Evolutionary conservation across 441 rosid genomes (phyloP).

Genomic region (Gossypium aridum): DNA sequence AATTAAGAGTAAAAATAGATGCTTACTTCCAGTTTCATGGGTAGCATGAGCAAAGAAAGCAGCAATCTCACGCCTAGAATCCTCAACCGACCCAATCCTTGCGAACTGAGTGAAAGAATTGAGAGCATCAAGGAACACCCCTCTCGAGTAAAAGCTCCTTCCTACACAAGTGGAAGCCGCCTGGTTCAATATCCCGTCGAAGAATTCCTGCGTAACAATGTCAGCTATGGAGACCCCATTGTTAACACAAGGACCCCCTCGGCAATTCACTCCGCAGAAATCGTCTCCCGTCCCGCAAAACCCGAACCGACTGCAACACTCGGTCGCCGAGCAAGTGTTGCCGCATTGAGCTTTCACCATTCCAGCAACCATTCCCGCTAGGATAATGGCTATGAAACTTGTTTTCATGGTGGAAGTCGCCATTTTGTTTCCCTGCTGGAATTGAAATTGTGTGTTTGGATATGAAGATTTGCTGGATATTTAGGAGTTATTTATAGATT

Average conservation of each 20-base stretch:
- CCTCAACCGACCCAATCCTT: slow-evolving; percentile 31
- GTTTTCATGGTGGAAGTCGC: neutral
- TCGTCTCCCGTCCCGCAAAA: neutral
- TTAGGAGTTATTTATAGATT: neutral
- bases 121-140: slow-evolving; percentile 37
- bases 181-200: slow-evolving; percentile 38
- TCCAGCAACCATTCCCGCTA: neutral
- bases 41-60: slow-evolving; percentile 69
- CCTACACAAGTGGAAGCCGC: slow-evolving; percentile 39
- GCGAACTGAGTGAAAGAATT: slow-evolving; percentile 26
- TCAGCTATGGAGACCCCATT: slow-evolving; percentile 20
- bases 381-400: neutral
- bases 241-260: slow-evolving; percentile 9
- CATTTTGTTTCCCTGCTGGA: neutral
- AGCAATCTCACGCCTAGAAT: slow-evolving; percentile 62
- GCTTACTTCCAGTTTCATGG: slow-evolving; percentile 52
- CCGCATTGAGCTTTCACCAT: neutral
- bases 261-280: neutral
- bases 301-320: slow-evolving; percentile 9
- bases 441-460: neutral
- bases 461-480: neutral
- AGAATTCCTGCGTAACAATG: slow-evolving; percentile 43
- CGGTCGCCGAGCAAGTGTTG: neutral
- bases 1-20: neutral
- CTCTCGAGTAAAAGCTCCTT: slow-evolving; percentile 43